phyloP scores from a whole-genome alignment of 1,284 basidiomycete genomes.

The Kwoniella shivajii region DNA sequence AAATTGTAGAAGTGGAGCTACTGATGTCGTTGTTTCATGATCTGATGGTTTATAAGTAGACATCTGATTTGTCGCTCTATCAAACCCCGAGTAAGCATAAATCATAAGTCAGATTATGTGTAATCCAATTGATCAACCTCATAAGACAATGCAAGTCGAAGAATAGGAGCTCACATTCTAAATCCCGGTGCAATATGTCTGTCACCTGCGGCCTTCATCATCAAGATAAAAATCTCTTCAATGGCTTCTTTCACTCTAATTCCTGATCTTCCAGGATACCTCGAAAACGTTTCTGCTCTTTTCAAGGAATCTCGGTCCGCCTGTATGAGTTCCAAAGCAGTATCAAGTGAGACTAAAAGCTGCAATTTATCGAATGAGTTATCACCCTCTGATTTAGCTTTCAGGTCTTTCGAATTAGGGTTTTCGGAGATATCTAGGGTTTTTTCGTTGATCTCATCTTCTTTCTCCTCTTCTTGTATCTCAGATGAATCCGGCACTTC shows the following conservation, averaged over 20 bases:
- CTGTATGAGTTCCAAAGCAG: conserved; percentile 88
- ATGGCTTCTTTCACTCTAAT: conserved; percentile 81
- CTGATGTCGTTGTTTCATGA: conserved; percentile 72
- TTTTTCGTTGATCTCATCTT: conserved; percentile 10
- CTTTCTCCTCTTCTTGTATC: conserved; percentile 57
- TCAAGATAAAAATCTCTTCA: conserved; percentile 85
- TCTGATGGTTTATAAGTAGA: conserved; percentile 80
- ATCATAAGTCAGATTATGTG: background rate
- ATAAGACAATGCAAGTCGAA: background rate
- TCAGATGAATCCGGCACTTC: conserved; percentile 59
- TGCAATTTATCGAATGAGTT: conserved; percentile 68
- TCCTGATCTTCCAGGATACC: conserved; percentile 81
- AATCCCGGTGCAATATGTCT: conserved; percentile 87
- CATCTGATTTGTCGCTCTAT: conserved; percentile 82
- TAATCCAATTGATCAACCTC: too few relatives aligned
- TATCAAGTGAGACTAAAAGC: conserved; percentile 85
- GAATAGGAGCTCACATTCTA: conserved; percentile 61
- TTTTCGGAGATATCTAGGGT: conserved; percentile 5
- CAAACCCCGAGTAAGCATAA: background rate
- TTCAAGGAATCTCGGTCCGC: conserved; percentile 87
- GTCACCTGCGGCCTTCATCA: conserved; percentile 75
- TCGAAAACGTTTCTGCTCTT: conserved; percentile 83
- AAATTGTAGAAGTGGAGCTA: conserved; percentile 91
- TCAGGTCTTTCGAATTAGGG: conserved; percentile 10
- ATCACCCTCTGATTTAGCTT: conserved; percentile 24